Evolutionary conservation across 495 filamentous ascomycete genomes (phyloP), one percentile per base, ranked within the genome.

Genomic region (Cenococcum geophilum): DNA sequence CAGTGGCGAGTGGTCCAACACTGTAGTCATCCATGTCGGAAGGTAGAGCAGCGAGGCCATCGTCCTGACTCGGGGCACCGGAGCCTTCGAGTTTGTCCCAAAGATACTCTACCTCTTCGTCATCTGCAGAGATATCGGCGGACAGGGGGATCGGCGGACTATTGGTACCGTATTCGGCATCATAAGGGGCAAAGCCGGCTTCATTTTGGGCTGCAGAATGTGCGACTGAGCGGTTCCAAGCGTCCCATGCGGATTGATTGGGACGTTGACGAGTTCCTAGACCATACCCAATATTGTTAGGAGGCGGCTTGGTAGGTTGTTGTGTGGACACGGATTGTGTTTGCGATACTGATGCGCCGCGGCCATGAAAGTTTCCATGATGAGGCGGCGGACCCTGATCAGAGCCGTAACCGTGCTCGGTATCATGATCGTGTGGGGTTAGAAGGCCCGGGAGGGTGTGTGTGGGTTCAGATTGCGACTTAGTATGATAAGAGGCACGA

Each of bases 391-490:
- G 49, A 43, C 54, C 59, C 20, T 62, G 62, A 18, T 68, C 56
- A 1, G 55, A 59, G 36, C 58, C 60, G 25, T 68, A 55, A 18
- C 62, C 66, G 21, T 68, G 54, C n/a, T 64, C 66, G 35, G 18
- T 18, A 18, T 45, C 40, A 10, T 45, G 40, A 18, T 45, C 40
- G 11, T 65, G 53, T 16, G 66, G 66, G n/a, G 61, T 68, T 4
- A 68, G 45, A 16, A 68, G 55, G 22, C 66, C 66, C 4, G 62
- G 62, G 25, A 68, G 48, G 25, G 53, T 16, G 21, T 69, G 66
- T 22, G 60, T 69, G 18, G 66, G 66, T 34, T 69, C 66, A 2
- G 66, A 69, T 56, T 65, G 63, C 12, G 66, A 66, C 37, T 66
- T 66, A 47, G 59, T 66, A 59, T 69, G 66, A 48, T 57, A 65